Evolutionary conservation across 495 filamentous ascomycete species (phyloP), one percentile per base, ranked within the genome.

Genomic region (Aspergillus baeticus): DNA sequence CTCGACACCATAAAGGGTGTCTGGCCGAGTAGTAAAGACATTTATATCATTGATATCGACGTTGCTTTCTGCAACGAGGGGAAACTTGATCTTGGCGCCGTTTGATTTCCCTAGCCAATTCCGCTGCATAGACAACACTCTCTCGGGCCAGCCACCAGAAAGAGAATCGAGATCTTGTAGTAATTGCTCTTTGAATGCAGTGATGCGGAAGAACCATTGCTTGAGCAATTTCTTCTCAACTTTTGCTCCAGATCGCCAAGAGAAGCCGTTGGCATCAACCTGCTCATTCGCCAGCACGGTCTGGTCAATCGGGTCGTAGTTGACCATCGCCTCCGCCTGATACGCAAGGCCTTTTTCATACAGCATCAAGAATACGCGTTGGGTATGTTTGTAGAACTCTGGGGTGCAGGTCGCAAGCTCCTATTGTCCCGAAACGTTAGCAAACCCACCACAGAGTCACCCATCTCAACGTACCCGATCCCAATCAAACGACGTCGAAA

Each of bases 201-300:
- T 92, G 58, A 95, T 95, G 26, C 84, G 83, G 48, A 96, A 83
- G 62, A 96, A 96, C 91, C 91, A 96, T 63, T 96, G 91, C 67
- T 91, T 89, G 18, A 96, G 74, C 50, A 83, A 83, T 47, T 82
- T 72, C 69, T 91, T 87, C 67, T 93, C 88, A 29, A 96, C 90
- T 60, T 89, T 86, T 6, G 89, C 91, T 3, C 91, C 91, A 8
- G 90, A 94, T 46, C 91, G 79, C 91, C 91, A 96, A 6, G 91
- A 95, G 60, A 76, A 83, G 1, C 91, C 91, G 62, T 89, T 86
- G 6, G 86, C 75, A 64, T 92, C 90, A 10, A 96, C 91, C 69
- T 96, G 91, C 63, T 96, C 91, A 67, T 96, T 96, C 1, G 91
- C 91, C 42, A 96, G 71, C 22, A 96, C 91, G 0, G 91, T 96